phyloP scores from a whole-genome alignment of 176 grass and related monocot genomes.

The Areca catechu region DNA sequence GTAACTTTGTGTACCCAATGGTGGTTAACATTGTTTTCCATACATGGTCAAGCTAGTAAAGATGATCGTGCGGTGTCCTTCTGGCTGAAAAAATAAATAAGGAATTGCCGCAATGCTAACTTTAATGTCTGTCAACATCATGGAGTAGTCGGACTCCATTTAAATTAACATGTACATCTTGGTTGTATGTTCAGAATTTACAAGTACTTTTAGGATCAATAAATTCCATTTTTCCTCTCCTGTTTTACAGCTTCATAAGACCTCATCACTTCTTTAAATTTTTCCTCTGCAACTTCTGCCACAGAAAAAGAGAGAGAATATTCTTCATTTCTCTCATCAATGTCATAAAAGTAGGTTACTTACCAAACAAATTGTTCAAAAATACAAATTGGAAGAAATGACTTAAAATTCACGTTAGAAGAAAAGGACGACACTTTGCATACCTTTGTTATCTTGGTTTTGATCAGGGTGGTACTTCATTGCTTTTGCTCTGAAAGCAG shows the following conservation, averaged over 20 bases:
- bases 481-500: conserved; percentile 90
- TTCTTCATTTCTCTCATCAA: not conserved
- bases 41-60: too few relatives aligned
- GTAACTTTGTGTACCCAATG: too few relatives aligned
- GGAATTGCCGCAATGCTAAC: too few relatives aligned
- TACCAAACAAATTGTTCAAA: too few relatives aligned
- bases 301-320: not conserved
- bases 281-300: conserved; percentile 68
- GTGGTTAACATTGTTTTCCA: too few relatives aligned
- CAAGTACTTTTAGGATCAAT: conserved; percentile 17
- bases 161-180: too few relatives aligned
- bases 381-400: not conserved
- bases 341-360: not conserved
- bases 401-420: conserved; percentile 1
- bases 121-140: too few relatives aligned
- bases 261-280: conserved; percentile 88
- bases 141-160: too few relatives aligned
- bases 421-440: not conserved
- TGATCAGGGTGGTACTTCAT: conserved; percentile 98
- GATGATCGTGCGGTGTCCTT: too few relatives aligned
- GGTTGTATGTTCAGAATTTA: too few relatives aligned
- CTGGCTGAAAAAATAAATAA: too few relatives aligned
- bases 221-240: conserved; percentile 52
- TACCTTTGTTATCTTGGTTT: conserved; percentile 89
- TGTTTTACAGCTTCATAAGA: conserved; percentile 85